A percentile compares a stretch with the other conserved stretches of the same genome.
phyloP scores from a whole-genome alignment of 306 rosid genomes.

The Cucurbita moschata region DNA sequence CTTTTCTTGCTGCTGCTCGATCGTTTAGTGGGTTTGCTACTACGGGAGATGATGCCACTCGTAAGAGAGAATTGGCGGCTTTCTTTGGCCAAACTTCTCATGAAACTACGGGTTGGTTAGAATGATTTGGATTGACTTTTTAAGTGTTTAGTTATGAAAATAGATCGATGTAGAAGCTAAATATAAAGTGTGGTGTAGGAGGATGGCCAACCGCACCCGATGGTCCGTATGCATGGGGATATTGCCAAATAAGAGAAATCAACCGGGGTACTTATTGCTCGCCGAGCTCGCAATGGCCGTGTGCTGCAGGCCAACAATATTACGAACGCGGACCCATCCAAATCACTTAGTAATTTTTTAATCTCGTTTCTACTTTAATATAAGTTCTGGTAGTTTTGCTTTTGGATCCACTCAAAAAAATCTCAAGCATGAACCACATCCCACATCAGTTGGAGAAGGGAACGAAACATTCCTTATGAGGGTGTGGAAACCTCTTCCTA shows the following conservation, averaged over 20 bases:
- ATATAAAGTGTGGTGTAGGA: neutral
- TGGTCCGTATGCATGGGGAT: slow-evolving; percentile 49
- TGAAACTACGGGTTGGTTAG: slow-evolving; percentile 3
- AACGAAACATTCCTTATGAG: too few relatives aligned
- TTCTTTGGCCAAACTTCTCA: slow-evolving; percentile 27
- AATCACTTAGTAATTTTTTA: slow-evolving; percentile 14
- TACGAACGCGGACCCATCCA: slow-evolving; percentile 44
- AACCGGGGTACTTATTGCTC: slow-evolving; percentile 15
- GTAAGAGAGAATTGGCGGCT: slow-evolving; percentile 23
- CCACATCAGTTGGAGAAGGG: too few relatives aligned
- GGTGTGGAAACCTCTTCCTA: too few relatives aligned
- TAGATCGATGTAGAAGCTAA: too few relatives aligned
- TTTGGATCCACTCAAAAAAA: too few relatives aligned
- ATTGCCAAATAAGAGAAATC: slow-evolving; percentile 20
- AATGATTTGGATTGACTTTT: too few relatives aligned
- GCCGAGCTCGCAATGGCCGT: slow-evolving; percentile 11
- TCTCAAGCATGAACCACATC: too few relatives aligned
- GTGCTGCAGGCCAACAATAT: slow-evolving; percentile 29
- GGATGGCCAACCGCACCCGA: slow-evolving; percentile 31
- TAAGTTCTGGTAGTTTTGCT: too few relatives aligned
- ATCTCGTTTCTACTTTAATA: neutral
- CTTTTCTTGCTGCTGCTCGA: slow-evolving; percentile 28
- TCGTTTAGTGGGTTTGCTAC: slow-evolving; percentile 21
- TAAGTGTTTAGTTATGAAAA: too few relatives aligned
- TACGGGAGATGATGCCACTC: slow-evolving; percentile 14